Conservation (phyloP, 176 grass and related monocot species). For the Tuctoria greenei region DNA sequence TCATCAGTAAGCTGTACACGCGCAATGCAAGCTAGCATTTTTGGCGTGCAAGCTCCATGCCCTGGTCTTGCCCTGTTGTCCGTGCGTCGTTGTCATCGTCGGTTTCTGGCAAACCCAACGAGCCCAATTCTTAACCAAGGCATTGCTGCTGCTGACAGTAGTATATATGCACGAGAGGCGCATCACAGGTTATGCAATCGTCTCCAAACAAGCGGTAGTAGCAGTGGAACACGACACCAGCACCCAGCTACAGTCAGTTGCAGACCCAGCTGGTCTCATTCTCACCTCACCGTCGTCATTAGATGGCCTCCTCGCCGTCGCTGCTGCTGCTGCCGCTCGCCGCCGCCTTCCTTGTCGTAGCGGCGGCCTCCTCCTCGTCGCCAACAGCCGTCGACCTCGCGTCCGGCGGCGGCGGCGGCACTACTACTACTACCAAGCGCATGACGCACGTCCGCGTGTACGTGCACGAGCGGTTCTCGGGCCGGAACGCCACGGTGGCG, state of each 20-base stretch:
- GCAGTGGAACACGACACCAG: neutral
- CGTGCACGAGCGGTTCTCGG: conserved; percentile 33
- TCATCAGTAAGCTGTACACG: neutral
- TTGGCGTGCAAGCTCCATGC: neutral
- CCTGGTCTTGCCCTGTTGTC: neutral
- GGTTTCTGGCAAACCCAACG: neutral
- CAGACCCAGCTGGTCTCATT: too few relatives aligned
- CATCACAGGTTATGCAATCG: neutral
- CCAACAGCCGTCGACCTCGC: neutral
- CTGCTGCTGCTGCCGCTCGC: neutral
- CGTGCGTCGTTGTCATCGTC: neutral
- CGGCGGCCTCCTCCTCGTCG: neutral
- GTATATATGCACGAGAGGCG: neutral
- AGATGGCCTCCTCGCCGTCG: conserved; percentile 19
- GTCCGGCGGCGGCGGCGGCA: neutral
- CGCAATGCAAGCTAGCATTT: too few relatives aligned
- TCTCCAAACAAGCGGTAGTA: neutral
- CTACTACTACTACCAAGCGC: too few relatives aligned
- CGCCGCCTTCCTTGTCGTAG: neutral
- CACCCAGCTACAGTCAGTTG: neutral
- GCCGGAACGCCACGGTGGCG: conserved; percentile 14
- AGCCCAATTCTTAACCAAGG: too few relatives aligned
- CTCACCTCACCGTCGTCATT: neutral
- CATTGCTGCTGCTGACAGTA: neutral
- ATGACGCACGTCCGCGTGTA: conserved; percentile 37